phyloP scores from a whole-genome alignment of 768 basidiomycete species.

The Kwoniella heveanensis region DNA sequence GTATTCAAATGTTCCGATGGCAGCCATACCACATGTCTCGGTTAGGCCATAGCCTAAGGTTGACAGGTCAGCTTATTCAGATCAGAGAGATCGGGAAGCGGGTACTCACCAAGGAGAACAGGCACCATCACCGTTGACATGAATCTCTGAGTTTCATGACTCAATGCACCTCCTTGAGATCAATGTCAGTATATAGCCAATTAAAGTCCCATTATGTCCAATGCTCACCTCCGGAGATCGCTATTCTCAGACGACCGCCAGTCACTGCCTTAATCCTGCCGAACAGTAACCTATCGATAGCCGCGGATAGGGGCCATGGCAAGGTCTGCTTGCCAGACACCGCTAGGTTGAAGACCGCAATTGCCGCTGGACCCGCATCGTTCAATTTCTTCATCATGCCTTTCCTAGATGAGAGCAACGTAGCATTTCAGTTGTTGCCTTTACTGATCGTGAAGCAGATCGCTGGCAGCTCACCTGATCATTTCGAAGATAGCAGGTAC shows the following conservation, averaged over 20 bases:
- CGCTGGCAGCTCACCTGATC: constrained; percentile 29
- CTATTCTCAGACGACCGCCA: constrained; percentile 50
- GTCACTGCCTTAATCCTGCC: constrained; percentile 51
- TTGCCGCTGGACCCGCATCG: constrained; percentile 42
- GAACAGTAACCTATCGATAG: constrained; percentile 52
- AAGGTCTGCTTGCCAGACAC: constrained; percentile 50
- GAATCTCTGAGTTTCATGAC: constrained; percentile 51
- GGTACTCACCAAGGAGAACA: constrained; percentile 56
- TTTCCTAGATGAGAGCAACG: constrained; percentile 19
- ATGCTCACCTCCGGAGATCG: constrained; percentile 48
- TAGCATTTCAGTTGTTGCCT: neutral
- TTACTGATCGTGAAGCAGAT: neutral
- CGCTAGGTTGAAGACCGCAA: constrained; percentile 47
- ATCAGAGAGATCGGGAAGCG: neutral
- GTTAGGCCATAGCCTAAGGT: constrained; percentile 45
- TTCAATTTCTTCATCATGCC: constrained; percentile 54
- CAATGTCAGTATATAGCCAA: neutral
- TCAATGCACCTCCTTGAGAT: constrained; percentile 32
- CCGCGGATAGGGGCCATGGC: constrained; percentile 40
- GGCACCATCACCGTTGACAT: constrained; percentile 49
- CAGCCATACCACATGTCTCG: constrained; percentile 54
- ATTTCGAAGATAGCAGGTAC: constrained; percentile 50
- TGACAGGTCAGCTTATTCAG: constrained; percentile 2
- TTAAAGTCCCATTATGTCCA: too few species aligned
- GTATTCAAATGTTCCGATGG: constrained; percentile 42